These are phyloP conservation scores for Coemansia sp. DNA, from an alignment of 192 early-diverging fungal genomes.

Conservation along the genomic window DNA sequence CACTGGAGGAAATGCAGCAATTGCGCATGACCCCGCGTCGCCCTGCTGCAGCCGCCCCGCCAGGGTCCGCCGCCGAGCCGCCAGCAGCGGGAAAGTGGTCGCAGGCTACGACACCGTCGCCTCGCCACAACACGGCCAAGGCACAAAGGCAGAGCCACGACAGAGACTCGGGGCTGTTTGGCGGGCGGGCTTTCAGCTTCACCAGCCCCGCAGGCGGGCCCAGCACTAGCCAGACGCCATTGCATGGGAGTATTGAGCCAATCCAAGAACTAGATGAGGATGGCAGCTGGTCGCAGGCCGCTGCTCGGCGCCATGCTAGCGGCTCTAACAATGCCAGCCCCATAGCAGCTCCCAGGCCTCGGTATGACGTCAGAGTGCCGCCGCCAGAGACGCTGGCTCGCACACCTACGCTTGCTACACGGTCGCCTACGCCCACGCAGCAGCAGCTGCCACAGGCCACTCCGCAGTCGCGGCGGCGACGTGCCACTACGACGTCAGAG, in stretches of 20 bases:
- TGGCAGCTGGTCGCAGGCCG: slow-evolving; percentile 20
- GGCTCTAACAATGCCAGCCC: neutral
- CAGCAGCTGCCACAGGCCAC: slow-evolving; percentile 5
- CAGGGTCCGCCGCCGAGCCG: neutral
- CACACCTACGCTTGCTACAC: slow-evolving; percentile 37
- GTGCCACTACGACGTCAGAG: slow-evolving; percentile 26
- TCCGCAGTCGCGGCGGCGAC: slow-evolving; percentile 12
- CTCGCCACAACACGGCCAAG: neutral
- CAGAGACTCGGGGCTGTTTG: slow-evolving; percentile 50
- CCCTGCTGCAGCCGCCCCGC: neutral
- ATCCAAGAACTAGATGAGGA: slow-evolving; percentile 43
- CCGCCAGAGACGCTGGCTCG: slow-evolving; percentile 43
- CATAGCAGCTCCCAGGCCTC: slow-evolving; percentile 6
- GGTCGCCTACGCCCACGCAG: slow-evolving; percentile 38
- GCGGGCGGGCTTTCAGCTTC: slow-evolving; percentile 34
- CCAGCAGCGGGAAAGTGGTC: slow-evolving; percentile 32
- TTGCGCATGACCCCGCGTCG: slow-evolving; percentile 26
- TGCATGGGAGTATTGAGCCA: slow-evolving; percentile 33
- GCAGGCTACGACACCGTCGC: slow-evolving; percentile 31
- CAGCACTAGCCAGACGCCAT: slow-evolving; percentile 7
- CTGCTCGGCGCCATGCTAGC: neutral
- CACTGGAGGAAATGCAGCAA: slow-evolving; percentile 43
- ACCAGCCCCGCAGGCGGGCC: slow-evolving; percentile 11
- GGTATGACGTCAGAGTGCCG: slow-evolving; percentile 42
- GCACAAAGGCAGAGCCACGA: slow-evolving; percentile 11